phyloP scores from a whole-genome alignment of 768 basidiomycete species.

The Nidularia pulvinata region DNA sequence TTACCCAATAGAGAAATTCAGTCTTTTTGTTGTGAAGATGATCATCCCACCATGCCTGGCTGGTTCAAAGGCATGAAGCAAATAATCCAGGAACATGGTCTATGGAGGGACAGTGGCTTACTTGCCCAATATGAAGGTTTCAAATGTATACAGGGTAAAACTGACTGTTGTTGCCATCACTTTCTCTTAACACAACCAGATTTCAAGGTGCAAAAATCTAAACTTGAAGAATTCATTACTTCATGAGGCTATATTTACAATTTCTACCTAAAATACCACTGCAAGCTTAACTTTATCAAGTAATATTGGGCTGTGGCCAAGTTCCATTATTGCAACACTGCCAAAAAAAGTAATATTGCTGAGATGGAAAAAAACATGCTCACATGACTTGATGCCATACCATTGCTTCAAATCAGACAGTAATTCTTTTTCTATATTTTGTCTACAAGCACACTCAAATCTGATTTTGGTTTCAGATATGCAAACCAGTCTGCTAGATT shows the following conservation, averaged over 20 bases:
- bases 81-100: conserved; percentile 21
- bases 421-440: too few relatives aligned
- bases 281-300: conserved; percentile 4
- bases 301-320: conserved; percentile 32
- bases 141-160: conserved; percentile 16
- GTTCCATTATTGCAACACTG: conserved; percentile 15
- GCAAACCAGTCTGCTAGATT: conserved; percentile 3
- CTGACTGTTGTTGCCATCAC: conserved; percentile 24
- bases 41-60: conserved; percentile 23
- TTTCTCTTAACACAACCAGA: conserved; percentile 14
- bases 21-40: conserved; percentile 24
- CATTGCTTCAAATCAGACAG: too few relatives aligned
- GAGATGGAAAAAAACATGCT: conserved; percentile 30
- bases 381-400: conserved; percentile 15
- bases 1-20: conserved; percentile 11
- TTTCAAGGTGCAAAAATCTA: conserved; percentile 12
- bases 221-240: conserved; percentile 10
- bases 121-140: conserved; percentile 21
- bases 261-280: conserved; percentile 8
- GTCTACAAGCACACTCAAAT: too few relatives aligned
- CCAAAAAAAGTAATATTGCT: conserved; percentile 18
- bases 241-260: conserved; percentile 11
- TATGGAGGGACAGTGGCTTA: conserved; percentile 17
- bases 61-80: conserved; percentile 35
- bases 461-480: neutral